These are phyloP conservation scores for Sporormia fimetaria DNA, from an alignment of 495 filamentous ascomycete species.

Conservation along the genomic window DNA sequence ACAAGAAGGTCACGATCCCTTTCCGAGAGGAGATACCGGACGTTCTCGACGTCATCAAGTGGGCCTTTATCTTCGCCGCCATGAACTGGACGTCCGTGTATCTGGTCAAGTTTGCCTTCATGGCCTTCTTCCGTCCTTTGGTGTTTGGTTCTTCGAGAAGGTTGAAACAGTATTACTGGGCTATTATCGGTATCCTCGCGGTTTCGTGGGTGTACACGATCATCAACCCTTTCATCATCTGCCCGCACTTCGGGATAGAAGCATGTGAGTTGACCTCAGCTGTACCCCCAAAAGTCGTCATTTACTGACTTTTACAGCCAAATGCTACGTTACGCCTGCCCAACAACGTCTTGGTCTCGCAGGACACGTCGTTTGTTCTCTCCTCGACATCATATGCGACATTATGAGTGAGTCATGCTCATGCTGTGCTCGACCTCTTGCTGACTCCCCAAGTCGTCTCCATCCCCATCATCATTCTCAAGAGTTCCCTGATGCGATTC, in stretches of 20 bases:
- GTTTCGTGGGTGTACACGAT: no score
- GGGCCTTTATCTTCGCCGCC: background rate
- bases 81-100: conserved; percentile 4
- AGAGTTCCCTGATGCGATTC: conserved; percentile 2
- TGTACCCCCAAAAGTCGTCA: background rate
- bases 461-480: background rate
- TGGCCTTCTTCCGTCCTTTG: conserved; percentile 1
- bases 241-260: background rate
- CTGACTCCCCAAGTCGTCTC: no score
- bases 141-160: background rate
- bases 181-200: no score
- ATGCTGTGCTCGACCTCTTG: no score
- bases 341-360: no score
- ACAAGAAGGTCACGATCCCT: conserved; percentile 2
- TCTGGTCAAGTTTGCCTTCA: conserved; percentile 4
- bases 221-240: background rate
- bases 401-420: no score
- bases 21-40: background rate
- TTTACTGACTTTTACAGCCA: background rate
- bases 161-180: no score
- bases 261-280: background rate
- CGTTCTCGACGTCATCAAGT: background rate
- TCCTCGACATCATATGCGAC: no score
- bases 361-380: no score
- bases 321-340: no score